phyloP scores from a whole-genome alignment of 2,329 filamentous ascomycete species.

The Chrysosporium keratinophilum region DNA sequence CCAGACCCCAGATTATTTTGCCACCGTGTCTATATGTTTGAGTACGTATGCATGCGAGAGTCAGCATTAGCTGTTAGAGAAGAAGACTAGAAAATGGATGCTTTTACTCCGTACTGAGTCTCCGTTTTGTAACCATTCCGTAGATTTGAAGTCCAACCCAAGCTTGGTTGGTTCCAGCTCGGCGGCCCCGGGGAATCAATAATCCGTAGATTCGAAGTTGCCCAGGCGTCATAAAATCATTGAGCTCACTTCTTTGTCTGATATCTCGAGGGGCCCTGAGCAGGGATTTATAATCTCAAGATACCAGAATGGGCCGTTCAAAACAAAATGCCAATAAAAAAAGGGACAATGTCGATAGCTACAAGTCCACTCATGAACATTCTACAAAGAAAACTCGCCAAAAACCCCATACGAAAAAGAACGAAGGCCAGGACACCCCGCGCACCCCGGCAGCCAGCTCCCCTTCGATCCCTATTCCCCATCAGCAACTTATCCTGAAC shows the following conservation, averaged over 20 bases:
- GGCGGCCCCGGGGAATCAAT: neutral
- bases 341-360: no score
- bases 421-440: no score
- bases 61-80: slow-evolving; percentile 2
- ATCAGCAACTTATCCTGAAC: slow-evolving; percentile 62
- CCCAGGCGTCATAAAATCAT: neutral
- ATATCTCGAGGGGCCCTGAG: neutral
- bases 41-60: slow-evolving; percentile 6
- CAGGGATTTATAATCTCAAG: no score
- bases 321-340: neutral
- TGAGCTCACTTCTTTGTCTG: no score
- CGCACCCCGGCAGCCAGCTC: neutral
- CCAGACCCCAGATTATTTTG: neutral
- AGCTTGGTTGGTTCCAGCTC: neutral
- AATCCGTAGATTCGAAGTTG: neutral
- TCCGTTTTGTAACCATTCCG: no score
- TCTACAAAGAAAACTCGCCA: neutral
- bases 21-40: slow-evolving; percentile 7
- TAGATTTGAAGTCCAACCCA: no score
- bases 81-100: neutral
- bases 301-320: neutral
- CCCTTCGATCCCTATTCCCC: slow-evolving; percentile 36
- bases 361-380: no score
- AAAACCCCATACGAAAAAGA: neutral
- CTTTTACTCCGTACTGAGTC: no score